phyloP scores from a whole-genome alignment of 129 eudicot genomes.

The Lonicera japonica region DNA sequence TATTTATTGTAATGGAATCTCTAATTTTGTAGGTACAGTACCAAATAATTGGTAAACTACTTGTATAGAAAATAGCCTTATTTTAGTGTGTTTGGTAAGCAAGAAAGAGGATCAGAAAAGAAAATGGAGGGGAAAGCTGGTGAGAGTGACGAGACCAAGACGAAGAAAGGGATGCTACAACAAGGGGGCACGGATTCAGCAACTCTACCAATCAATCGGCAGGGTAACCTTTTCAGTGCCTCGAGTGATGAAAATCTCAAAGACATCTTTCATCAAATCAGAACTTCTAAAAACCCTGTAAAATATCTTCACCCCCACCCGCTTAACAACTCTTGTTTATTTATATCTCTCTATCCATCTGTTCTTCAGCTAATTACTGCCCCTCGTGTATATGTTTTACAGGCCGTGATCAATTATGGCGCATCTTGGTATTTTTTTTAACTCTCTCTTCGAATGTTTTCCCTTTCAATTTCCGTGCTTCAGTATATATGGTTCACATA shows the following conservation, averaged over 20 bases:
- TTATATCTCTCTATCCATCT: background rate
- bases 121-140: no score
- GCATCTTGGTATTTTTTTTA: conserved; percentile 63
- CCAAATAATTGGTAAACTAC: no score
- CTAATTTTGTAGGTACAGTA: no score
- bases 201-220: conserved; percentile 5
- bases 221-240: conserved; percentile 41
- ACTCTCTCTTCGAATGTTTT: background rate
- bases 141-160: no score
- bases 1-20: no score
- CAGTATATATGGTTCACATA: background rate
- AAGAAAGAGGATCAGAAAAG: no score
- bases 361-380: background rate
- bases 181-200: background rate
- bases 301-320: background rate
- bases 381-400: conserved; percentile 12
- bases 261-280: conserved; percentile 55
- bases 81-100: no score
- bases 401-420: conserved; percentile 84
- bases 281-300: conserved; percentile 63
- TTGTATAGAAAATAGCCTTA: no score
- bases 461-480: background rate
- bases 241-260: conserved; percentile 51
- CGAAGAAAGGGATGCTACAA: conserved; percentile 5
- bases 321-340: conserved; percentile 1